Percentiles rank a stretch among this genome's conserved stretches.
Conservation (phyloP, 768 basidiomycete species). For the Roridomyces roridus region DNA sequence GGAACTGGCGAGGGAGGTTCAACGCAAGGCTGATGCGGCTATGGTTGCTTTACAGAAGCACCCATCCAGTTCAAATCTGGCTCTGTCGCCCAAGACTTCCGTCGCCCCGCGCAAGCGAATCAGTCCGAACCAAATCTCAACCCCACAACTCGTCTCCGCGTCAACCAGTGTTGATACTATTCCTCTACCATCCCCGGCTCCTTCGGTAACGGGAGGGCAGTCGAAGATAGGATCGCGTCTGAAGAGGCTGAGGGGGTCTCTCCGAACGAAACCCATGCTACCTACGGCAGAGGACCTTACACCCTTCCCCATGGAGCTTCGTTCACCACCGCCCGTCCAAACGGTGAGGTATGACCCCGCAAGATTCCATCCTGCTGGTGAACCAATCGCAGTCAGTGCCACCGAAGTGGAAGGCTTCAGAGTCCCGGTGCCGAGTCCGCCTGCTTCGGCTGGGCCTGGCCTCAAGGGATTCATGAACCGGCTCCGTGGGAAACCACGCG, state of each 20-base stretch:
- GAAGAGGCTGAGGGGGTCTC: slow-evolving; percentile 71
- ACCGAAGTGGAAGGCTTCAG: slow-evolving; percentile 62
- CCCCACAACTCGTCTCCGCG: slow-evolving; percentile 68
- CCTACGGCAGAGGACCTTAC: slow-evolving; percentile 55
- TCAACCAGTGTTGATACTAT: slow-evolving; percentile 73
- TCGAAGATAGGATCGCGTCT: slow-evolving; percentile 77
- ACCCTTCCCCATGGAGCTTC: slow-evolving; percentile 48
- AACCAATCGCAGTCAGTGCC: slow-evolving; percentile 45
- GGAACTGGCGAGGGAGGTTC: slow-evolving; percentile 68
- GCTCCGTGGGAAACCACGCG: slow-evolving; percentile 60
- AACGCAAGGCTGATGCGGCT: slow-evolving; percentile 71
- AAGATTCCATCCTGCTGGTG: slow-evolving; percentile 42
- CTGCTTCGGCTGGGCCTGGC: slow-evolving; percentile 75
- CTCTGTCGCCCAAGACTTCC: slow-evolving; percentile 43
- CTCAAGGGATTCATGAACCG: slow-evolving; percentile 84
- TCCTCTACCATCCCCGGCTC: slow-evolving; percentile 57
- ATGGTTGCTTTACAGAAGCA: slow-evolving; percentile 63
- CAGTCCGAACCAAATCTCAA: slow-evolving; percentile 68
- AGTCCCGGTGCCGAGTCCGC: slow-evolving; percentile 63
- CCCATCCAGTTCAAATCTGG: slow-evolving; percentile 49
- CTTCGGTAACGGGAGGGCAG: slow-evolving; percentile 45
- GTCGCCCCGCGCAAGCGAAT: slow-evolving; percentile 60
- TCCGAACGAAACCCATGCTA: slow-evolving; percentile 56
- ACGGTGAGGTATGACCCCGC: slow-evolving; percentile 48
- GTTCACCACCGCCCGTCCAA: slow-evolving; percentile 44